phyloP scores from a whole-genome alignment of 768 basidiomycete genomes.

The Calocybe indica region DNA sequence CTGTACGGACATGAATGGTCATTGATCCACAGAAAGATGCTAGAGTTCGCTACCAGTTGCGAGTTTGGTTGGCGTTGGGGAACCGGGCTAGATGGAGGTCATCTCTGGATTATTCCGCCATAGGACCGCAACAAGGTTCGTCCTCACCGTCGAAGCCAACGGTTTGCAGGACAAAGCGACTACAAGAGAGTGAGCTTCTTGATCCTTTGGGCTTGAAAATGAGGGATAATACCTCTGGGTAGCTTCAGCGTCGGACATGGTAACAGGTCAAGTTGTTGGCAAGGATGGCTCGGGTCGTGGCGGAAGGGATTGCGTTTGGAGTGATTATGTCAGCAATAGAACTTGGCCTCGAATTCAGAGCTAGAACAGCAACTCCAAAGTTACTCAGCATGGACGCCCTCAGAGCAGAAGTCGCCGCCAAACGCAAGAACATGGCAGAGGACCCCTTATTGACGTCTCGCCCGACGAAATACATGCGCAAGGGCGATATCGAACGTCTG shows the following conservation, averaged over 20 bases:
- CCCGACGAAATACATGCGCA: constrained; percentile 83
- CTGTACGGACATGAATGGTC: constrained; percentile 27
- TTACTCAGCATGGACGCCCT: constrained; percentile 72
- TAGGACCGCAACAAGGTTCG: constrained; percentile 10
- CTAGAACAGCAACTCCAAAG: not conserved
- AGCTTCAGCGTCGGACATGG: constrained; percentile 59
- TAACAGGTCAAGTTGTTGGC: constrained; percentile 19
- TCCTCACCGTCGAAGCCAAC: constrained; percentile 83
- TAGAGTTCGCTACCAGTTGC: constrained; percentile 60
- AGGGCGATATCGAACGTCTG: constrained; percentile 82
- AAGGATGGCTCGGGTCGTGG: constrained; percentile 29
- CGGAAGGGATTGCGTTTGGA: constrained; percentile 22
- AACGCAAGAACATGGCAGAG: constrained; percentile 70
- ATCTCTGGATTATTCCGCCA: constrained; percentile 2
- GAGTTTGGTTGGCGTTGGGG: constrained; percentile 90
- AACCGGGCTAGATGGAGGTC: constrained; percentile 60
- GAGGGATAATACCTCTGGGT: constrained; percentile 15
- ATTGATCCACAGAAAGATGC: not conserved
- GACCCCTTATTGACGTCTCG: constrained; percentile 33
- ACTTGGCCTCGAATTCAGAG: constrained; percentile 9
- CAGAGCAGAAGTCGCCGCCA: constrained; percentile 81
- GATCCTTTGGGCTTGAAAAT: not conserved
- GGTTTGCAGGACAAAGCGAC: constrained; percentile 89
- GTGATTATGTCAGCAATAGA: constrained; percentile 30
- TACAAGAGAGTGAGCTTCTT: constrained; percentile 22